Evolutionary conservation across 1,284 basidiomycete genomes (phyloP), one percentile per base, ranked within the genome.

Genomic region (Apiotrichum gracile): DNA sequence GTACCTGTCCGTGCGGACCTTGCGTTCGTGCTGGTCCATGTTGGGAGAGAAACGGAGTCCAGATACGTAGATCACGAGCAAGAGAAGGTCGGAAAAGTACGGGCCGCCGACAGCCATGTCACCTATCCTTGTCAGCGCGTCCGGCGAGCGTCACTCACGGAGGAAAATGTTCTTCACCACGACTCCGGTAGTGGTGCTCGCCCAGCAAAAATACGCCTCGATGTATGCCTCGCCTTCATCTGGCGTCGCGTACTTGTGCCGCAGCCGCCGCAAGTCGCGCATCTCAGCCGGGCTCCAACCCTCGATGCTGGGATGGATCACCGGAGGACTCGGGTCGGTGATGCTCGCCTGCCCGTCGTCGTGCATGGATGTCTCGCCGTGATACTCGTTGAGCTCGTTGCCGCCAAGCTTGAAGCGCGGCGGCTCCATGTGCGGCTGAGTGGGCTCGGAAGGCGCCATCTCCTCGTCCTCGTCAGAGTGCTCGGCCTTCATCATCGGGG

Each of bases 41-140:
- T 55, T 54, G 5, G 56, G 54, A 21, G 58, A 54, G 54, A 63
- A 63, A 3, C 61, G 51, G 33, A 61, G 27, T 2, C 58, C 61
- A 0, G 54, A 57, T 9, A 58, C 46, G 35, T 63, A 63, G 44
- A 61, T 50, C 25, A 55, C 56, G 12, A 63, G 47, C 22, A 63
- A 45, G n/a, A 63, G 54, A 13, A 63, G 51, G 24, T 60, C 53
- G 31, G 57, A 57, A 25, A 61, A 63, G 52, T 58, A 60, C 6
- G 56, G 61, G 2, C 61, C 61, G 27, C 58, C 51, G 4, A 55
- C 27, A 2, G 61, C 61, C 61, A 63, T 63, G 38, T 63, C 61
- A 22, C 57, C 57, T 59, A 46, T 34, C 8, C 13, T 16, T 41
- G 39, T 51, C 22, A 51, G 50, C 40, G 16, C 24, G 16, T 12